Conservation (phyloP, 805 yeast species). For the Cyberlindnera subsufficiens region DNA sequence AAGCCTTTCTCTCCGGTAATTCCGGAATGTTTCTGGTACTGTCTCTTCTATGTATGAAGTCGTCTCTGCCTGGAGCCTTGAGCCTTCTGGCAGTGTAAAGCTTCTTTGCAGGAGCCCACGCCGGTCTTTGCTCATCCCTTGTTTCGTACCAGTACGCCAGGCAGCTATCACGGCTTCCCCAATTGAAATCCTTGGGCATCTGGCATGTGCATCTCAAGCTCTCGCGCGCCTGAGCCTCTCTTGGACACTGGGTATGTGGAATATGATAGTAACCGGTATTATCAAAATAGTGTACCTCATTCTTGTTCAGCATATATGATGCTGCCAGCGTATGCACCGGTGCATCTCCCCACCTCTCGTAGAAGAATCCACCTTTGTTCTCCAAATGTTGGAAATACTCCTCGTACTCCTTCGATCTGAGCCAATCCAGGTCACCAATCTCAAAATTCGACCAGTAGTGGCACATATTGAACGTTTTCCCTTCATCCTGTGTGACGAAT, state of each 20-base stretch:
- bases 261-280: slow-evolving; percentile 71
- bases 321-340: slow-evolving; percentile 83
- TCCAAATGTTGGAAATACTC: slow-evolving; percentile 61
- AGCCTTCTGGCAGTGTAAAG: slow-evolving; percentile 3
- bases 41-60: too few relatives aligned
- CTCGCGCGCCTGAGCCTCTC: slow-evolving; percentile 36
- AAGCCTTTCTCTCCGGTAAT: too few relatives aligned
- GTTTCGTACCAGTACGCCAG: slow-evolving; percentile 18
- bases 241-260: slow-evolving; percentile 55
- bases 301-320: slow-evolving; percentile 48
- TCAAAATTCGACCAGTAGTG: slow-evolving; percentile 84
- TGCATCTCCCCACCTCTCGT: slow-evolving; percentile 93
- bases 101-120: slow-evolving; percentile 13
- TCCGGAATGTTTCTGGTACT: too few relatives aligned
- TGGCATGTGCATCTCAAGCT: slow-evolving; percentile 48
- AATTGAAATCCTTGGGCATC: slow-evolving; percentile 25
- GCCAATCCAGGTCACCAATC: slow-evolving; percentile 65
- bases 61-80: neutral
- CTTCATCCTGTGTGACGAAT: slow-evolving; percentile 60
- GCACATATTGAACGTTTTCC: slow-evolving; percentile 62
- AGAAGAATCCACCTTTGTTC: slow-evolving; percentile 68
- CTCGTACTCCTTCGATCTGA: slow-evolving; percentile 51
- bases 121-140: slow-evolving; percentile 12
- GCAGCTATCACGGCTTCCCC: slow-evolving; percentile 23
- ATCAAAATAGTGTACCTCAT: slow-evolving; percentile 63